Evolutionary conservation across 2,329 filamentous ascomycete species (phyloP).

Genomic region (Orbilia blumenaviensis): DNA sequence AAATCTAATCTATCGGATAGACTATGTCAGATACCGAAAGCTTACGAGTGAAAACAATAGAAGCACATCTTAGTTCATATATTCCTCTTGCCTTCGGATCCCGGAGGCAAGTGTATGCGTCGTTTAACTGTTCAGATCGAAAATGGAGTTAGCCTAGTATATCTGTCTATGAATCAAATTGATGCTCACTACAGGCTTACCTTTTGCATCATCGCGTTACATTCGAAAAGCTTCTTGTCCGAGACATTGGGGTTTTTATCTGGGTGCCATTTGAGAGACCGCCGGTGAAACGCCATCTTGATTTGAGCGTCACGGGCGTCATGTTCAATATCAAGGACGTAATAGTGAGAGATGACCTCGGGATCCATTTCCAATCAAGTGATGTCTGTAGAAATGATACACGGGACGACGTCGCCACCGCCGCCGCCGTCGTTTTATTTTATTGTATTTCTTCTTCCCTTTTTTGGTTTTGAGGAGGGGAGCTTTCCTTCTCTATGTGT

Average conservation of each 20-base stretch:
- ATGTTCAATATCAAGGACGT: slow-evolving; percentile 19
- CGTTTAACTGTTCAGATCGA: not conserved
- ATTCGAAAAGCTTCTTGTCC: not conserved
- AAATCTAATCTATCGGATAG: not conserved
- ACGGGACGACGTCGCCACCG: too few species aligned
- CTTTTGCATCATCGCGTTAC: not conserved
- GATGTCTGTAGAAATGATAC: too few species aligned
- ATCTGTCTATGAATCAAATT: too few species aligned
- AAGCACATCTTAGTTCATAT: slow-evolving; percentile 27
- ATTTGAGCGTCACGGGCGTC: slow-evolving; percentile 19
- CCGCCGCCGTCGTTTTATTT: too few species aligned
- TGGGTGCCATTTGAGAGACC: not conserved
- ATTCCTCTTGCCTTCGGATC: slow-evolving; percentile 4
- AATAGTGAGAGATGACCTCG: slow-evolving; percentile 24
- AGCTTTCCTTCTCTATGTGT: too few species aligned
- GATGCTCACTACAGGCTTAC: not conserved
- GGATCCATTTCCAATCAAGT: slow-evolving; percentile 9
- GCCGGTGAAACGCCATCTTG: not conserved
- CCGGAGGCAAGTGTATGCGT: slow-evolving; percentile 4
- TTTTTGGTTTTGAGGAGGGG: too few species aligned
- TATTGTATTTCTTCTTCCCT: too few species aligned
- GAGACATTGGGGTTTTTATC: slow-evolving; percentile 6
- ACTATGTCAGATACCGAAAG: not conserved
- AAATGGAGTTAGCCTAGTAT: not conserved
- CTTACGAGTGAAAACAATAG: slow-evolving; percentile 29